phyloP scores from a whole-genome alignment of 371 early-diverging fungal genomes.

The Sporodiniella umbellata region DNA sequence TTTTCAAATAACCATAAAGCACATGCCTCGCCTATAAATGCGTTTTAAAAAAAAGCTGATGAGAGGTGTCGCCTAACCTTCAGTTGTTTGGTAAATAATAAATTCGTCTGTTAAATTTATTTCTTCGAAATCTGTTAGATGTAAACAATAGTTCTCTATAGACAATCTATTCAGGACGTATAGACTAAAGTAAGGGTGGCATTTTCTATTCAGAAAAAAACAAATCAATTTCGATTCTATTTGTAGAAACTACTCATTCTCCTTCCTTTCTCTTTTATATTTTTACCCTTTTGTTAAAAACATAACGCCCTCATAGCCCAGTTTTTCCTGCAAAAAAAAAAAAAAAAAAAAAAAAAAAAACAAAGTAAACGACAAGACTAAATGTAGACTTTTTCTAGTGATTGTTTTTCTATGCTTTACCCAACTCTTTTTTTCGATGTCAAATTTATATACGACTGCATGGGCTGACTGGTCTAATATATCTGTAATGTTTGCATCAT shows the following conservation, averaged over 20 bases:
- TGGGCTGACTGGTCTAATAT: conserved; percentile 73
- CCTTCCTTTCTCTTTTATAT: not conserved
- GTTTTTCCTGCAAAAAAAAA: conserved; percentile 52
- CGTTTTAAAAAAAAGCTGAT: not conserved
- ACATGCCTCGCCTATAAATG: conserved; percentile 43
- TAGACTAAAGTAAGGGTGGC: conserved; percentile 54
- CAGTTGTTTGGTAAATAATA: conserved; percentile 62
- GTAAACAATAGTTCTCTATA: conserved; percentile 59
- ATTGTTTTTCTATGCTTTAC: too few relatives aligned
- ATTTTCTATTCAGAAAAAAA: conserved; percentile 25
- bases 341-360: too few relatives aligned
- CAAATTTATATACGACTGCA: conserved; percentile 80
- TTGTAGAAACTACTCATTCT: not conserved
- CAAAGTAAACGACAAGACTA: too few relatives aligned
- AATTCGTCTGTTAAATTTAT: conserved; percentile 64
- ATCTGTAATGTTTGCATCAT: conserved; percentile 63
- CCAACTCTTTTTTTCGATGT: conserved; percentile 60
- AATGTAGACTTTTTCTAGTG: too few relatives aligned
- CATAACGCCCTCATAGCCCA: conserved; percentile 66
- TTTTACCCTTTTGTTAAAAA: conserved; percentile 56
- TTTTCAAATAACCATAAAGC: conserved; percentile 76
- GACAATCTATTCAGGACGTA: conserved; percentile 69
- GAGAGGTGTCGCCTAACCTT: conserved; percentile 37
- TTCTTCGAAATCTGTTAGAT: conserved; percentile 58
- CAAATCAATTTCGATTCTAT: too few relatives aligned